Evolutionary conservation across 768 basidiomycete genomes (phyloP), one percentile per base, ranked within the genome.

Genomic region (Lactarius evosmus): DNA sequence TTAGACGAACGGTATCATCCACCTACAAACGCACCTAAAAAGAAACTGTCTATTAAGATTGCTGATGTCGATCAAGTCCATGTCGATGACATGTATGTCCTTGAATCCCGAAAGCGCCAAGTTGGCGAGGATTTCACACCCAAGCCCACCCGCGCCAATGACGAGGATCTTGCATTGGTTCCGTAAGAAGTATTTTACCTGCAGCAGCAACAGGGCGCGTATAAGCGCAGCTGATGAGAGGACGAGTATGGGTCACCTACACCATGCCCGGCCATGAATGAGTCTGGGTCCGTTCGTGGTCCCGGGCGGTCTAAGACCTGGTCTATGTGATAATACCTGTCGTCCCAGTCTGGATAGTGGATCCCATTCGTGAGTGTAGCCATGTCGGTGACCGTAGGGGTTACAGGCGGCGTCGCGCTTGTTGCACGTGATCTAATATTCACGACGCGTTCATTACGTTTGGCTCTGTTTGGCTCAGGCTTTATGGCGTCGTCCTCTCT

Each of bases 1-100:
- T 59, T 19, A 59, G 25, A 22, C 38, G 32, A 60, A 51, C 56
- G 30, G 59, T 1, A 12, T 34, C 22, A 56, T 30, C 4, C 33
- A 11, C 8, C 25, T n/a, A 34, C 2, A 19, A 14, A 73, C 78
- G 56, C 68, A 93, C 96, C 97, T 85, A 79, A 99, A 99, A 27
- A 99, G 80, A 75, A 99, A 99, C 76, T 99, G 97, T 56, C 97
- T 84, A 75, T 99, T 99, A 68, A 99, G 82, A 75, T 99, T 99
- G 72, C 95, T 98, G 72, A 99, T 91, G 77, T 99, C 96, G 74
- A 98, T 99, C 17, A 96, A 98, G 80, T 99, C 96, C 95, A 99
- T 98, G 80, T 99, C 97, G 73, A 99, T 98, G 65, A 99, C 95
- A 80, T 98, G 94, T 69, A 98, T 97, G 72, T 98, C 92, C 76